These are phyloP conservation scores for Irineochytrium annulatum DNA, from an alignment of 192 early-diverging fungal genomes.

Conservation along the genomic window DNA sequence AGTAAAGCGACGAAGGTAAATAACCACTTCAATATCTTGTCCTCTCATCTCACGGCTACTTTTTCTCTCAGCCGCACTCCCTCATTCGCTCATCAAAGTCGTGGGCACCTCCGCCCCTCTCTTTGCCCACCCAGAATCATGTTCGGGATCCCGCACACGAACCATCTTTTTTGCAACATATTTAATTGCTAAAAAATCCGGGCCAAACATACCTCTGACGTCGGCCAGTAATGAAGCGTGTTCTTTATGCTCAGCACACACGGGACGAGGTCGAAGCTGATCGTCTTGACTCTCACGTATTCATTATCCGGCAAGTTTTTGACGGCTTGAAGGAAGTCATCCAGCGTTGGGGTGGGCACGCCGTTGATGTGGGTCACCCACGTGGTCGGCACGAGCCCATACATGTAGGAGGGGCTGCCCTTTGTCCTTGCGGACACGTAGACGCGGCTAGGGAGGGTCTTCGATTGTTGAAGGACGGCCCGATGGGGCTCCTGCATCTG, in stretches of 20 bases:
- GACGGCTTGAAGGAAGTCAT: conserved; percentile 71
- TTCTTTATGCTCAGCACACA: conserved; percentile 70
- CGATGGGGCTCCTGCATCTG: conserved; percentile 41
- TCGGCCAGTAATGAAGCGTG: conserved; percentile 66
- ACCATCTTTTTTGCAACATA: too few relatives aligned
- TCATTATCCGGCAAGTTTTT: conserved; percentile 48
- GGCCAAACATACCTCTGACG: conserved; percentile 30
- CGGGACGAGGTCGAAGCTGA: conserved; percentile 74
- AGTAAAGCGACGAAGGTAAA: too few relatives aligned
- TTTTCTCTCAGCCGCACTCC: too few relatives aligned
- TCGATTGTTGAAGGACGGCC: conserved; percentile 42
- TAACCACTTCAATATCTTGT: too few relatives aligned
- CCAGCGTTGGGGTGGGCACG: conserved; percentile 63
- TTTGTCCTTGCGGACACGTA: conserved; percentile 41
- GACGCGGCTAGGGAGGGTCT: conserved; percentile 32
- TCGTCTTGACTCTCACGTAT: conserved; percentile 70
- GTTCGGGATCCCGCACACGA: too few relatives aligned
- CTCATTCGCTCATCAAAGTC: too few relatives aligned
- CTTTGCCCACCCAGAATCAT: too few relatives aligned
- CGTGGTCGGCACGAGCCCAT: conserved; percentile 38
- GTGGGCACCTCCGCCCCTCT: too few relatives aligned
- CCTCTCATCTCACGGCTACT: too few relatives aligned
- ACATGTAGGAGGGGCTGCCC: conserved; percentile 46
- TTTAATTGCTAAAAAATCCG: too few relatives aligned
- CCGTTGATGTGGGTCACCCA: conserved; percentile 47